Percentiles rank a stretch among this genome's conserved stretches.
Conservation (phyloP, 2,329 filamentous ascomycete genomes). For the Aspergillus sp. region DNA sequence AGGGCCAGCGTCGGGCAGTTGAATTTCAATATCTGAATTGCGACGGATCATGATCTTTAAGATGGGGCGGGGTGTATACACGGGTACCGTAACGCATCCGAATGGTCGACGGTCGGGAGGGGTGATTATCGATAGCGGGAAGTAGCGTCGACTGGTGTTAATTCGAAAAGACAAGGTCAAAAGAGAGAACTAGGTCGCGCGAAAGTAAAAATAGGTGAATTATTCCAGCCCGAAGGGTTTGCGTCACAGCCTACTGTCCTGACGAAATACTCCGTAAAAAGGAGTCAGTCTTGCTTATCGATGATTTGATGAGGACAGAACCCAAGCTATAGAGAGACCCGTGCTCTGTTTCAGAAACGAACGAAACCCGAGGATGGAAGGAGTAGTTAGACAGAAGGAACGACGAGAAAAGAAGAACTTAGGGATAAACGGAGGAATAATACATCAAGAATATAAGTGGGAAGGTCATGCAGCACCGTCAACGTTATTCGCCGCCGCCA, state of each 20-base stretch:
- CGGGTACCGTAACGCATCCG: constrained; percentile 27
- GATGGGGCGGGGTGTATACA: background rate
- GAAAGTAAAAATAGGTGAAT: background rate
- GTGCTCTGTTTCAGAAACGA: constrained; percentile 35
- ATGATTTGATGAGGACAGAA: background rate
- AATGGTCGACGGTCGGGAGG: constrained; percentile 47
- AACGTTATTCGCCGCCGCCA: background rate
- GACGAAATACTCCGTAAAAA: constrained; percentile 1
- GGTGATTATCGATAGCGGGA: constrained; percentile 17
- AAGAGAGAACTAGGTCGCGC: constrained; percentile 5
- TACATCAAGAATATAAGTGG: background rate
- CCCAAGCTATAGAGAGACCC: constrained; percentile 26
- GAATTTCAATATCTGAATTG: constrained; percentile 44
- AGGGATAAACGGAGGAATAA: background rate
- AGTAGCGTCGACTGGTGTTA: background rate
- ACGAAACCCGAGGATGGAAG: constrained; percentile 10
- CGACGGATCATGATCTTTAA: constrained; percentile 38
- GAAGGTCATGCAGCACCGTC: constrained; percentile 1
- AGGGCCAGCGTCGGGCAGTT: constrained; percentile 37
- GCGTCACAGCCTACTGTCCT: background rate
- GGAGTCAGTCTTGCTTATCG: background rate
- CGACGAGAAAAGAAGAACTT: background rate
- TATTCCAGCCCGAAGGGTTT: background rate
- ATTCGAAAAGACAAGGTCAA: background rate
- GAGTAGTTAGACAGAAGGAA: constrained; percentile 2